Evolutionary conservation across 1,139 yeast species (phyloP).

Genomic region (Scheffersomyces segobiensis): DNA sequence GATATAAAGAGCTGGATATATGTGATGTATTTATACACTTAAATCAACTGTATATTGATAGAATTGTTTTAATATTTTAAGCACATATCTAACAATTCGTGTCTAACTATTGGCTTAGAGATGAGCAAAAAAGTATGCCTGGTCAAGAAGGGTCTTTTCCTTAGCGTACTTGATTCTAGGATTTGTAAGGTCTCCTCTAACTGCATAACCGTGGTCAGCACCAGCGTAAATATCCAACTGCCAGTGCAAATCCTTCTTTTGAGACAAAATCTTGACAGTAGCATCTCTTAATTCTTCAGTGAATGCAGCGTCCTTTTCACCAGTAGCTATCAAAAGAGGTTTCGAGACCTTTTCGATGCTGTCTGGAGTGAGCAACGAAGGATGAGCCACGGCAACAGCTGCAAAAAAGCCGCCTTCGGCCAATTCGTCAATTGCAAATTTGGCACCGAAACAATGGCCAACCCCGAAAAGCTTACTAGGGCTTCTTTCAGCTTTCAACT

Average conservation of each 20-base stretch:
- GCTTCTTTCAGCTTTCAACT: conserved; percentile 3
- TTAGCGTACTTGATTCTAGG: conserved; percentile 65
- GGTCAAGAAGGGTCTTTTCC: conserved; percentile 66
- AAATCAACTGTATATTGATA: background rate
- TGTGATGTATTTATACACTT: too few relatives aligned
- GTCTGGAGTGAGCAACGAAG: conserved; percentile 19
- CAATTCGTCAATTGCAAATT: conserved; percentile 14
- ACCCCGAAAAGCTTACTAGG: conserved; percentile 14
- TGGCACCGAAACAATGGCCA: conserved; percentile 25
- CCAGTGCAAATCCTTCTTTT: conserved; percentile 24
- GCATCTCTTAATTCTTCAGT: conserved; percentile 16
- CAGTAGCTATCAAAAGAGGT: conserved; percentile 20
- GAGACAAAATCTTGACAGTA: conserved; percentile 16
- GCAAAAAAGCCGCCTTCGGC: conserved; percentile 12
- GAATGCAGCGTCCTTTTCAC: conserved; percentile 17
- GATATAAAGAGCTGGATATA: too few relatives aligned
- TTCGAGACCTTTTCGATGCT: conserved; percentile 15
- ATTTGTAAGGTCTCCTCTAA: conserved; percentile 57
- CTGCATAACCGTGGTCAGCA: conserved; percentile 20
- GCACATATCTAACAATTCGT: background rate
- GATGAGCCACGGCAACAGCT: conserved; percentile 22
- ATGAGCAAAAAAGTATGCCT: conserved; percentile 47
- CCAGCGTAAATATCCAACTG: conserved; percentile 18
- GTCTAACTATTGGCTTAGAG: background rate
- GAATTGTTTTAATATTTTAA: too few relatives aligned